A percentile compares a stretch with the other conserved stretches of the same genome.
phyloP scores from a whole-genome alignment of 2,329 filamentous ascomycete species.

The Fusarium poae region DNA sequence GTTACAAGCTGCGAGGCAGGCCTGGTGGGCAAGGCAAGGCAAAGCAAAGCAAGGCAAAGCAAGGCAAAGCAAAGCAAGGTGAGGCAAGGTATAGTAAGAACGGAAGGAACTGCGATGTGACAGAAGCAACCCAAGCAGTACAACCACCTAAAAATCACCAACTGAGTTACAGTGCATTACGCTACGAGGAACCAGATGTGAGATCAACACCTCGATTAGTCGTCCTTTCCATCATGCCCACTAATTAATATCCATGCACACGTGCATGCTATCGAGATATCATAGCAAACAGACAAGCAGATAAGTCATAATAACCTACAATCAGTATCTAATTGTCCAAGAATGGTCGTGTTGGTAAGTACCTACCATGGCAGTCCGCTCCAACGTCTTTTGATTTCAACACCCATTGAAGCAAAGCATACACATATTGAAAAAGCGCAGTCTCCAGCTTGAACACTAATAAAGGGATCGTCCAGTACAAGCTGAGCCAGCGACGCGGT shows the following conservation, averaged over 20 bases:
- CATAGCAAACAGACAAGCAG: neutral
- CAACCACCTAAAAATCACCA: constrained; percentile 35
- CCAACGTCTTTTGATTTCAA: neutral
- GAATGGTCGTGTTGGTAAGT: neutral
- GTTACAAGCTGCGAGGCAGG: constrained; percentile 15
- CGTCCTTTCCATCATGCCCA: neutral
- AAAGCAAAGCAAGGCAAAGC: neutral
- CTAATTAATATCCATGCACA: neutral
- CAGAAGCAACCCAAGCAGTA: constrained; percentile 23
- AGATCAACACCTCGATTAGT: constrained; percentile 42
- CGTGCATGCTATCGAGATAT: neutral
- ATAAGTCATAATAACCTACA: neutral
- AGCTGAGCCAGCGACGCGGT: constrained; percentile 30
- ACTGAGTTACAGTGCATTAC: constrained; percentile 26
- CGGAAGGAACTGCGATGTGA: constrained; percentile 16
- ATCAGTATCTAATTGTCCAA: neutral
- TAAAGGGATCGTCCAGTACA: constrained; percentile 41
- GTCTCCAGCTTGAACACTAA: constrained; percentile 30
- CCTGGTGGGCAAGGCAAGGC: neutral
- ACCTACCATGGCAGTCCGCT: neutral
- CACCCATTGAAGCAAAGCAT: constrained; percentile 10
- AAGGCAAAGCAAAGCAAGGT: constrained; percentile 5
- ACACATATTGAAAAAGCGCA: constrained; percentile 18
- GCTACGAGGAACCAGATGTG: constrained; percentile 35
- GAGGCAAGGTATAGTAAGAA: constrained; percentile 15